Evolutionary conservation across 805 yeast species (phyloP).

Genomic region (Hanseniaspora lachancei): DNA sequence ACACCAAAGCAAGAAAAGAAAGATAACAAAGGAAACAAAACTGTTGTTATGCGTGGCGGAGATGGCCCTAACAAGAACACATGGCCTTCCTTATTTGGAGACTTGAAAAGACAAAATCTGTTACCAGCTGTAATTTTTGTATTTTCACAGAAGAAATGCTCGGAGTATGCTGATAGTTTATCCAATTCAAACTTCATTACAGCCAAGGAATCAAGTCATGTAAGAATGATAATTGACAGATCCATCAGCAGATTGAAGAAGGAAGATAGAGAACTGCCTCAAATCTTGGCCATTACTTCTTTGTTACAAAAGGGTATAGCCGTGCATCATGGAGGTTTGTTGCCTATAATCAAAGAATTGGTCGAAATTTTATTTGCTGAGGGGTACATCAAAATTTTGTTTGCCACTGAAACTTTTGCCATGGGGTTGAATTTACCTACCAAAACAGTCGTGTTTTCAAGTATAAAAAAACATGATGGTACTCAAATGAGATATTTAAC

Average conservation of each 20-base stretch:
- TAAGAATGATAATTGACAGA: slow-evolving; percentile 82
- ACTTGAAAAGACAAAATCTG: slow-evolving; percentile 51
- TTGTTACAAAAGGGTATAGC: slow-evolving; percentile 84
- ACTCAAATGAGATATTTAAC: slow-evolving; percentile 61
- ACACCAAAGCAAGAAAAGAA: slow-evolving; percentile 32
- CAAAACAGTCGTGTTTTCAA: slow-evolving; percentile 84
- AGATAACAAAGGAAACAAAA: slow-evolving; percentile 21
- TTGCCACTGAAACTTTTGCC: slow-evolving; percentile 97
- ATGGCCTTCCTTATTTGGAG: slow-evolving; percentile 62
- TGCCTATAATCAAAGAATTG: slow-evolving; percentile 86
- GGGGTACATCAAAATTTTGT: slow-evolving; percentile 73
- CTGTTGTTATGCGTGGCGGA: slow-evolving; percentile 22
- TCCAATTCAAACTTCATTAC: slow-evolving; percentile 64
- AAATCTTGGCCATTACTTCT: slow-evolving; percentile 69
- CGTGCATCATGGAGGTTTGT: slow-evolving; percentile 86
- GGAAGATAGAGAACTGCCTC: slow-evolving; percentile 90
- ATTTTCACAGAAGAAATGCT: slow-evolving; percentile 85
- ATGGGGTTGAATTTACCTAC: slow-evolving; percentile 97
- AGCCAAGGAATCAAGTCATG: slow-evolving; percentile 76
- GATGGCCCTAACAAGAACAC: slow-evolving; percentile 64
- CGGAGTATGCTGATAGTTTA: slow-evolving; percentile 76
- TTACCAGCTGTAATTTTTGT: slow-evolving; percentile 89
- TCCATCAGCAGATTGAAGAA: slow-evolving; percentile 77
- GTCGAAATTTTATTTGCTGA: slow-evolving; percentile 84
- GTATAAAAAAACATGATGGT: slow-evolving; percentile 83